Conservation (phyloP, 306 rosid species). For the Quercus dentata region DNA sequence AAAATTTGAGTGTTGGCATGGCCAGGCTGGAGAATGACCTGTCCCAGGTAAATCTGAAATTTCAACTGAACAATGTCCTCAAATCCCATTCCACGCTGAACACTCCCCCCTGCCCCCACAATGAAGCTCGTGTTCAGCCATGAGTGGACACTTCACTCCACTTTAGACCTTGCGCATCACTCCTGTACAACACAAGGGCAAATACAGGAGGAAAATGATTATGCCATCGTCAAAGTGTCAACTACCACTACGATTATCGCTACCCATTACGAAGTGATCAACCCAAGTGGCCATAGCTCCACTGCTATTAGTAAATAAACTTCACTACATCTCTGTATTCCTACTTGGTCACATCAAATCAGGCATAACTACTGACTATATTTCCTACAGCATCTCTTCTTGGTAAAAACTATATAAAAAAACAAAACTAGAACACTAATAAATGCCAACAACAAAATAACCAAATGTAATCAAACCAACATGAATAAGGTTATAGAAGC, state of each 20-base stretch:
- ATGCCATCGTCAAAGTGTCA: conserved; percentile 94
- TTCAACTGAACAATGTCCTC: conserved; percentile 51
- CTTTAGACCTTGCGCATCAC: conserved; percentile 73
- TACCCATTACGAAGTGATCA: conserved; percentile 77
- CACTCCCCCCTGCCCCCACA: conserved; percentile 50
- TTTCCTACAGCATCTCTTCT: conserved; percentile 26
- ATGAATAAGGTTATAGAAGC: conserved; percentile 45
- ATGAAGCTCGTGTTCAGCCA: conserved; percentile 73
- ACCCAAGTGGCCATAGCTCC: conserved; percentile 60
- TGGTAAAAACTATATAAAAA: not conserved
- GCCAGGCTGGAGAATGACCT: conserved; percentile 35
- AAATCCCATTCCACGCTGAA: conserved; percentile 51
- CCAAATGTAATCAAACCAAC: conserved; percentile 55
- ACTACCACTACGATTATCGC: conserved; percentile 92
- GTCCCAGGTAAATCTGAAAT: conserved; percentile 15
- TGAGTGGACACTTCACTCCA: conserved; percentile 88
- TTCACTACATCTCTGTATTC: conserved; percentile 57
- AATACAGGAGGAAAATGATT: conserved; percentile 99
- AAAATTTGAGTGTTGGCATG: conserved; percentile 38
- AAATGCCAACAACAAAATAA: conserved; percentile 30
- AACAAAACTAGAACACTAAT: conserved; percentile 11
- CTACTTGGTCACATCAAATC: conserved; percentile 47
- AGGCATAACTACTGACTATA: conserved; percentile 39
- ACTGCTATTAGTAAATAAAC: conserved; percentile 66
- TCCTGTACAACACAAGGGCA: conserved; percentile 99